Base-by-base conservation (phyloP, 75 land plant species). In the Pinus tabuliformis region DNA sequence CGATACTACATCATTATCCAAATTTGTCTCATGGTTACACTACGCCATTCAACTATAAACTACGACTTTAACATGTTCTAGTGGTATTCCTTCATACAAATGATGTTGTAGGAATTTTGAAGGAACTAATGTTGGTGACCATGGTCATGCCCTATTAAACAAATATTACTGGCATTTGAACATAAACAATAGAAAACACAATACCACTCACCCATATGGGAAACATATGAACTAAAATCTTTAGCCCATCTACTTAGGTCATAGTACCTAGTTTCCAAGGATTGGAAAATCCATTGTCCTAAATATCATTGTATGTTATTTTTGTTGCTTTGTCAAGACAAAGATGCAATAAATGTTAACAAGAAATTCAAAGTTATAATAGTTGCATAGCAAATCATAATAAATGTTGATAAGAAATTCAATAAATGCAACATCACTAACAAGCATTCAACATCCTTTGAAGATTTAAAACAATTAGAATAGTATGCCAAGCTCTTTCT, bases 151-250 rank as follows among this genome's bases (percentile, higher is more conserved):
- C 93, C 79, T 93, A 93, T 72, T 80, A 86, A 15, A 93, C 83
- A 73, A 91, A 93, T 81, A 91, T 80, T 58, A 91, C 87, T 13
- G 89, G 81, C 79, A 93, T 85, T 73, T 93, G 91, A 15, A 93
- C 89, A 76, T 83, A 93, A 18, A 89, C 89, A 49, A 89, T 87
- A 3, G 86, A 85, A 58, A 87, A 93, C 3, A 88, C 76, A 17
- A 91, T 79, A 26, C 84, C 82, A 7, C 90, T 86, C 13, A 82
- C 78, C 94, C 96, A 93, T 12, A 89, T 84, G 12, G 94, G 93
- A 70, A 91, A 80, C 87, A 89, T 85, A 56, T 85, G 77, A n/a
- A 85, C 57, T 45, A 88, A 70, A 42, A 88, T 84, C 73, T 91
- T 89, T 42, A 89, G 80, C 75, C 89, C 94, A 77, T 87, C 92